These are phyloP conservation scores for Setomelanomma holmii DNA, from an alignment of 2,329 filamentous ascomycete genomes.

Conservation along the genomic window DNA sequence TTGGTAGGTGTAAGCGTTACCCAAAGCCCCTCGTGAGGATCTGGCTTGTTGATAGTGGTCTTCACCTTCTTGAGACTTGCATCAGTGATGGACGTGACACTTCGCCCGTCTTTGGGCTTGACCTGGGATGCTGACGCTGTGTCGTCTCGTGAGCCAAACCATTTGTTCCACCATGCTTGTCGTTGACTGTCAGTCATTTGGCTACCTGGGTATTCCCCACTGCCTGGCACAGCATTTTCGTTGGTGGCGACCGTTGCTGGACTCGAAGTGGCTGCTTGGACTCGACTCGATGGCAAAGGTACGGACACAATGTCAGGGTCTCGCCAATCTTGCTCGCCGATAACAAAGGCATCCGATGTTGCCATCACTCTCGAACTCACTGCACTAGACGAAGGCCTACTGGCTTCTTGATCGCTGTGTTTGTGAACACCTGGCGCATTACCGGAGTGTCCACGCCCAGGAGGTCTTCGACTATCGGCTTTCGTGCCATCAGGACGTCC, in stretches of 20 bases:
- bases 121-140: slow-evolving; percentile 19
- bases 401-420: slow-evolving; percentile 54
- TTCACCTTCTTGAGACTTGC: slow-evolving; percentile 23
- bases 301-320: slow-evolving; percentile 74
- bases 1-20: slow-evolving; percentile 94
- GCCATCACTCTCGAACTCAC: slow-evolving; percentile 10
- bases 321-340: slow-evolving; percentile 87
- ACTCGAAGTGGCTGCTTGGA: slow-evolving; percentile 1
- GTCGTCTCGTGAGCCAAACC: slow-evolving; percentile 31
- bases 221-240: slow-evolving; percentile 51
- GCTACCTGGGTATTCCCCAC: slow-evolving; percentile 8
- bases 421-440: too few relatives aligned
- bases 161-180: slow-evolving; percentile 29
- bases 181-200: slow-evolving; percentile 23
- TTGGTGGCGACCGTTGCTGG: slow-evolving; percentile 51
- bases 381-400: slow-evolving; percentile 28
- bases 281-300: slow-evolving; percentile 33
- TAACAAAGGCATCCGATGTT: slow-evolving; percentile 70
- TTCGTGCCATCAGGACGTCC: slow-evolving; percentile 14
- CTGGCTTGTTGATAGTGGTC: slow-evolving; percentile 28
- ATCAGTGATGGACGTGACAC: slow-evolving; percentile 25
- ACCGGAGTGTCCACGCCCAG: slow-evolving; percentile 75
- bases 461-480: slow-evolving; percentile 68
- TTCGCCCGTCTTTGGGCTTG: slow-evolving; percentile 17
- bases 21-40: slow-evolving; percentile 81